A percentile compares a stretch with the other conserved stretches of the same genome.
These are phyloP conservation scores for Cyberlindnera mycetangii DNA, from an alignment of 805 yeast species.

Conservation along the genomic window DNA sequence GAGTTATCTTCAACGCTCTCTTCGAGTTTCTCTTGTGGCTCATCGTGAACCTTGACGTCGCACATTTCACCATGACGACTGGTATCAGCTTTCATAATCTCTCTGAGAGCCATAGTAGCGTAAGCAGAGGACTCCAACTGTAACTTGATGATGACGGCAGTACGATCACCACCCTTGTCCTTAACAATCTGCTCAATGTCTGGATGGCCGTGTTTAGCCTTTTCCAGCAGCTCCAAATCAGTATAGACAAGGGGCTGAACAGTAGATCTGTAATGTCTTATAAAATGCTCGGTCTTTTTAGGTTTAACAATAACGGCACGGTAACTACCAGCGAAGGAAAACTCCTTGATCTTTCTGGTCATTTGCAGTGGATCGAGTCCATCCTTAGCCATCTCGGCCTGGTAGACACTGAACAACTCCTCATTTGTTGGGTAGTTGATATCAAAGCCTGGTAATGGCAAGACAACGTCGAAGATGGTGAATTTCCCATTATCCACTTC, in stretches of 20 bases:
- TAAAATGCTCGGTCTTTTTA: slow-evolving; percentile 53
- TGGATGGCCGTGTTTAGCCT: slow-evolving; percentile 29
- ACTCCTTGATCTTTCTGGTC: slow-evolving; percentile 83
- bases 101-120: slow-evolving; percentile 97
- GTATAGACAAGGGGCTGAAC: slow-evolving; percentile 74
- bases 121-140: slow-evolving; percentile 83
- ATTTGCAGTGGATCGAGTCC: slow-evolving; percentile 80
- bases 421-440: slow-evolving; percentile 78
- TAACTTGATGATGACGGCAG: slow-evolving; percentile 73
- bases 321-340: slow-evolving; percentile 89
- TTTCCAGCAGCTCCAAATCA: slow-evolving; percentile 59
- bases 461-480: slow-evolving; percentile 76
- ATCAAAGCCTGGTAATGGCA: slow-evolving; percentile 97
- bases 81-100: slow-evolving; percentile 78
- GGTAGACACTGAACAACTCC: slow-evolving; percentile 56
- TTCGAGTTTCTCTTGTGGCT: neutral
- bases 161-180: slow-evolving; percentile 37
- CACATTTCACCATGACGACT: slow-evolving; percentile 50
- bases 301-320: slow-evolving; percentile 72
- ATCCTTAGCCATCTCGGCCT: slow-evolving; percentile 72
- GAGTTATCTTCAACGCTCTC: neutral
- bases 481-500: slow-evolving; percentile 60
- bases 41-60: slow-evolving; percentile 32
- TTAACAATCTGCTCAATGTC: slow-evolving; percentile 12
- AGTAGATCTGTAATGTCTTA: slow-evolving; percentile 60